Conservation (phyloP, 495 filamentous ascomycete species). For the Xylaria intraflava region DNA sequence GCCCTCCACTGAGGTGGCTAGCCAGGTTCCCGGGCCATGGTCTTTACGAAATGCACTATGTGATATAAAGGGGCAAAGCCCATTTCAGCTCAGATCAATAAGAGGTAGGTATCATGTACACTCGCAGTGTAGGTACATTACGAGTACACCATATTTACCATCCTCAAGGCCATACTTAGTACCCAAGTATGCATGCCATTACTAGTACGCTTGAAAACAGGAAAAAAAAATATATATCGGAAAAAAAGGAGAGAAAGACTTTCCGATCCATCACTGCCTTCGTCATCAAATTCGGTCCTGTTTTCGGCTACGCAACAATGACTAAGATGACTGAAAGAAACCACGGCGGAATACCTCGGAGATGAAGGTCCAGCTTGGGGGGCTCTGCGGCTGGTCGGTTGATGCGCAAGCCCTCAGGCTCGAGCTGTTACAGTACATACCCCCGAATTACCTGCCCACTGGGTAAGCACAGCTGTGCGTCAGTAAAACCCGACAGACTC, state of each 20-base stretch:
- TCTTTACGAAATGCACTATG: neutral
- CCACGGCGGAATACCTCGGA: constrained; percentile 5
- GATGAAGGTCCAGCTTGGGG: constrained; percentile 10
- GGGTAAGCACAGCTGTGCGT: no score
- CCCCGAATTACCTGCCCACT: no score
- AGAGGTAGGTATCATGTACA: no score
- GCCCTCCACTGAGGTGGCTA: neutral
- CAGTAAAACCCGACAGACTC: neutral
- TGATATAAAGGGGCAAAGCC: constrained; percentile 3
- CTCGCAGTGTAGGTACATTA: no score
- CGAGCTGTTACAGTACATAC: no score
- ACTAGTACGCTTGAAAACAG: no score
- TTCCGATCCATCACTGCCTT: constrained; percentile 1
- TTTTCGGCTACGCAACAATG: constrained; percentile 1
- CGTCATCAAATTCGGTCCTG: constrained; percentile 1
- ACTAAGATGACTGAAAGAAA: constrained; percentile 8
- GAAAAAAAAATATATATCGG: no score
- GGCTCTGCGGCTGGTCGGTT: constrained; percentile 6
- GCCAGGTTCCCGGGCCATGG: constrained; percentile 6
- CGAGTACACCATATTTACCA: no score
- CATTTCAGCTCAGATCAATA: constrained; percentile 10
- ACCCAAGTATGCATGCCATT: no score
- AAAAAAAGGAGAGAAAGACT: no score
- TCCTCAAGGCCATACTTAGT: no score
- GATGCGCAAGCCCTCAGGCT: no score